Evolutionary conservation across 2,329 filamentous ascomycete species (phyloP).

Genomic region (Curvularia spicifera): DNA sequence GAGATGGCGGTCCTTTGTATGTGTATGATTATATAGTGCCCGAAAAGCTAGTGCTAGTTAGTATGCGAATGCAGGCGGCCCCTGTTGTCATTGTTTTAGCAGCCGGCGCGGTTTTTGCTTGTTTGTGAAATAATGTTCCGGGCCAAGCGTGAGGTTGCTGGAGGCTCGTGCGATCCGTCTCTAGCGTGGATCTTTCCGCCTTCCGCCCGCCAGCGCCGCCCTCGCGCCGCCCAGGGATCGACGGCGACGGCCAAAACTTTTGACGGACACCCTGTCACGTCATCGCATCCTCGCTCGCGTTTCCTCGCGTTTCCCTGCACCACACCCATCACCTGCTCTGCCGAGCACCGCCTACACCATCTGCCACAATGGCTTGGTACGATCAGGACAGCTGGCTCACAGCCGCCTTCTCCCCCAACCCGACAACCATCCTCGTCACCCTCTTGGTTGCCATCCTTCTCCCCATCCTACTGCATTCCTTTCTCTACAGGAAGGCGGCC

Average conservation of each 20-base stretch:
- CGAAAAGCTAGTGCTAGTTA: conserved; percentile 35
- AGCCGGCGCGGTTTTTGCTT: conserved; percentile 1
- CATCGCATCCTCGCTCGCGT: conserved; percentile 20
- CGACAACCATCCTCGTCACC: conserved; percentile 67
- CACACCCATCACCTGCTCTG: neutral
- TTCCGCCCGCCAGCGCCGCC: conserved; percentile 25
- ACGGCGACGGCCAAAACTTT: conserved; percentile 19
- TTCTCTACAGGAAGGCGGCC: conserved; percentile 71
- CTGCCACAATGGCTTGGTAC: conserved; percentile 43
- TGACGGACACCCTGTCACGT: conserved; percentile 27
- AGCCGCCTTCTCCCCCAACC: conserved; percentile 54
- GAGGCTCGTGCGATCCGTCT: conserved; percentile 34
- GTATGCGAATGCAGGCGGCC: conserved; percentile 34
- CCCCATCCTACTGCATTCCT: conserved; percentile 77
- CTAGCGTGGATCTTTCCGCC: conserved; percentile 23
- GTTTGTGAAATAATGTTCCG: conserved; percentile 10
- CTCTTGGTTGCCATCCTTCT: conserved; percentile 72
- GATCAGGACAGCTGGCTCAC: conserved; percentile 54
- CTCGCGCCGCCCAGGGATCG: conserved; percentile 14
- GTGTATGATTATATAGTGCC: conserved; percentile 49
- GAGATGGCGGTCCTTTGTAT: conserved; percentile 42
- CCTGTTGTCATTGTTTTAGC: conserved; percentile 20
- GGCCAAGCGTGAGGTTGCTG: conserved; percentile 36
- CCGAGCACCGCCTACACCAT: neutral
- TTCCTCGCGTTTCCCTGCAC: conserved; percentile 2